These are phyloP conservation scores for Lumnitzera racemosa DNA, from an alignment of 345 rosid species.

Conservation along the genomic window DNA sequence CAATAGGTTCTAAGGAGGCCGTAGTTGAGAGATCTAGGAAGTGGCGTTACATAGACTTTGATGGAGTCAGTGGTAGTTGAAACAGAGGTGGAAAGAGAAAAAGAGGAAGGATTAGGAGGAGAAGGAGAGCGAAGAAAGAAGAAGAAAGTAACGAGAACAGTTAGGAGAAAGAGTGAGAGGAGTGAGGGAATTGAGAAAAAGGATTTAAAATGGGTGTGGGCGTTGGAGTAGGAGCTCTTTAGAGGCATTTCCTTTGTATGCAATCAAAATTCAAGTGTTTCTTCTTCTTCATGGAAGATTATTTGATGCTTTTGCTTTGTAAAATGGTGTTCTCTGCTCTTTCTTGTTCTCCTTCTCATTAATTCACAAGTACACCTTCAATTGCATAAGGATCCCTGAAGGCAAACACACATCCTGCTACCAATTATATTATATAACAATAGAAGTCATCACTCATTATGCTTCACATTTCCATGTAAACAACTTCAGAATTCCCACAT, in stretches of 20 bases:
- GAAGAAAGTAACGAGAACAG: conserved; percentile 27
- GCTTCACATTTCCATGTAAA: too few relatives aligned
- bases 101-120: conserved; percentile 9
- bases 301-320: too few relatives aligned
- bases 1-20: conserved; percentile 72
- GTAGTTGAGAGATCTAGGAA: conserved; percentile 82
- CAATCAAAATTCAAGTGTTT: too few relatives aligned
- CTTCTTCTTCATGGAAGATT: too few relatives aligned
- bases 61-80: conserved; percentile 22
- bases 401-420: too few relatives aligned
- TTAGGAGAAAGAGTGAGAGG: conserved; percentile 28
- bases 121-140: conserved; percentile 21
- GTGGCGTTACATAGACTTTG: conserved; percentile 69
- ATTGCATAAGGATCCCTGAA: too few relatives aligned
- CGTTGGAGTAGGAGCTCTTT: conserved; percentile 15
- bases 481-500: too few relatives aligned
- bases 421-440: too few relatives aligned
- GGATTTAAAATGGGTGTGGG: conserved; percentile 8
- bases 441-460: too few relatives aligned
- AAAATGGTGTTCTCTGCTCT: too few relatives aligned
- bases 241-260: conserved; percentile 16
- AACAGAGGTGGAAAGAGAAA: background rate
- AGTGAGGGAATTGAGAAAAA: conserved; percentile 24
- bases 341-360: too few relatives aligned
- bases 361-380: too few relatives aligned